Evolutionary conservation across 1,284 basidiomycete genomes (phyloP).

Genomic region (Fomitopsis pinicola): DNA sequence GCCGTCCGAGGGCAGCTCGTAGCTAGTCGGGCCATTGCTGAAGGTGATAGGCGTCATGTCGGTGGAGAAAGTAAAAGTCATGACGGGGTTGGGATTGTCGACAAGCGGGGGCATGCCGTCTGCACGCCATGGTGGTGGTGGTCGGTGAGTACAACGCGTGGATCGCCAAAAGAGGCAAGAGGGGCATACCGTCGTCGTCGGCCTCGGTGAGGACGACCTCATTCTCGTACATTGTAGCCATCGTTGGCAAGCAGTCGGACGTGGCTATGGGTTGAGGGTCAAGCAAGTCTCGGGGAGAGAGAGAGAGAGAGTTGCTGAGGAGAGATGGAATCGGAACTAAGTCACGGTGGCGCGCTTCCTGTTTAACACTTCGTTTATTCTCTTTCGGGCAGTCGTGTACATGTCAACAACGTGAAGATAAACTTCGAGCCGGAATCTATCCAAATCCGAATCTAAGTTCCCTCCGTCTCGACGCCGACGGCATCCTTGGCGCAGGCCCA

Average conservation of each 20-base stretch:
- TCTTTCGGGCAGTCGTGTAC: constrained; percentile 26
- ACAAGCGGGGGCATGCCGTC: constrained; percentile 49
- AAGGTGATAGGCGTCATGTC: constrained; percentile 41
- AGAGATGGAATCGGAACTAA: constrained; percentile 3
- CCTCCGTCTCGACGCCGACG: neutral
- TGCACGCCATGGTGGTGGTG: constrained; percentile 14
- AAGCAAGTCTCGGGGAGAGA: constrained; percentile 5
- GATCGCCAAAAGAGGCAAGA: constrained; percentile 17
- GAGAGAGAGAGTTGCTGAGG: constrained; percentile 1
- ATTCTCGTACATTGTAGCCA: constrained; percentile 19
- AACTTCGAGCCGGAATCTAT: constrained; percentile 9
- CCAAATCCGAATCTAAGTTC: neutral
- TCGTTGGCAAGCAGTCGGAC: constrained; percentile 5
- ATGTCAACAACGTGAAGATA: constrained; percentile 2
- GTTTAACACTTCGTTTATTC: constrained; percentile 27
- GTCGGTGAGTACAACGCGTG: constrained; percentile 17
- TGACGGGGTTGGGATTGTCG: constrained; percentile 42
- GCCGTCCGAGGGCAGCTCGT: constrained; percentile 31
- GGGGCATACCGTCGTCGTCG: constrained; percentile 31
- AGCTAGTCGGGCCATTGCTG: constrained; percentile 31
- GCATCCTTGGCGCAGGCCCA: neutral
- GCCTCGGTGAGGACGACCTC: constrained; percentile 20
- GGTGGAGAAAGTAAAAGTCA: constrained; percentile 46
- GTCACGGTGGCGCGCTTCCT: constrained; percentile 20
- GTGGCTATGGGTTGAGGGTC: neutral